These are phyloP conservation scores for Seminavis robusta DNA, from an alignment of 108 stramenopile genomes.

Conservation along the genomic window DNA sequence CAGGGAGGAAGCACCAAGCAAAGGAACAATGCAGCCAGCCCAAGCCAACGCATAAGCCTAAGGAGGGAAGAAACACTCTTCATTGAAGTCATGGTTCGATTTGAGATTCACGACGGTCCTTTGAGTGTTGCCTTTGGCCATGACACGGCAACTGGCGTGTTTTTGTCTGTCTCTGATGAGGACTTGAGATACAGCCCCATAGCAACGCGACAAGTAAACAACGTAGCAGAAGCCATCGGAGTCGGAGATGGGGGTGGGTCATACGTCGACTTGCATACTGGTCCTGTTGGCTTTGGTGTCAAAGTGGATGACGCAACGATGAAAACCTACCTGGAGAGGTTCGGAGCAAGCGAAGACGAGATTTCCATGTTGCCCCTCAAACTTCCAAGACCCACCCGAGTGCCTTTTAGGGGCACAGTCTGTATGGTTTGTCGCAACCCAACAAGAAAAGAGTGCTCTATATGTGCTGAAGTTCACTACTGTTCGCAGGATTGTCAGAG, in stretches of 20 bases:
- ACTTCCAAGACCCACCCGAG: neutral
- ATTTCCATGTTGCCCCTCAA: neutral
- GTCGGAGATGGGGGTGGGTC: neutral
- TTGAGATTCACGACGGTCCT: neutral
- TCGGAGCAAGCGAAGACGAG: neutral
- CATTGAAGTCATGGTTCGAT: neutral
- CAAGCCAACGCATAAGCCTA: too few species aligned
- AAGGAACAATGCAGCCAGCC: too few species aligned
- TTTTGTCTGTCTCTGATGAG: neutral
- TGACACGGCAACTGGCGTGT: too few species aligned
- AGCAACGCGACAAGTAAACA: neutral
- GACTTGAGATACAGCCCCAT: neutral
- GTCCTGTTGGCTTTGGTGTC: neutral
- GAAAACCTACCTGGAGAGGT: neutral
- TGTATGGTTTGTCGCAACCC: too few species aligned
- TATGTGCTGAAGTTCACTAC: too few species aligned
- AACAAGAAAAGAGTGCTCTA: too few species aligned
- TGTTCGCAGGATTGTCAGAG: too few species aligned
- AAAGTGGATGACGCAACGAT: neutral
- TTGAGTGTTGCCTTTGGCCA: neutral
- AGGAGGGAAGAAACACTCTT: too few species aligned
- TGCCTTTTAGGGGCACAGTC: too few species aligned
- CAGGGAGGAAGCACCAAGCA: too few species aligned
- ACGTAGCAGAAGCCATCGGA: neutral
- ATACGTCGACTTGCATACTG: slow-evolving; percentile 1